phyloP scores from a whole-genome alignment of 805 yeast genomes.

The Candida stauntonica region DNA sequence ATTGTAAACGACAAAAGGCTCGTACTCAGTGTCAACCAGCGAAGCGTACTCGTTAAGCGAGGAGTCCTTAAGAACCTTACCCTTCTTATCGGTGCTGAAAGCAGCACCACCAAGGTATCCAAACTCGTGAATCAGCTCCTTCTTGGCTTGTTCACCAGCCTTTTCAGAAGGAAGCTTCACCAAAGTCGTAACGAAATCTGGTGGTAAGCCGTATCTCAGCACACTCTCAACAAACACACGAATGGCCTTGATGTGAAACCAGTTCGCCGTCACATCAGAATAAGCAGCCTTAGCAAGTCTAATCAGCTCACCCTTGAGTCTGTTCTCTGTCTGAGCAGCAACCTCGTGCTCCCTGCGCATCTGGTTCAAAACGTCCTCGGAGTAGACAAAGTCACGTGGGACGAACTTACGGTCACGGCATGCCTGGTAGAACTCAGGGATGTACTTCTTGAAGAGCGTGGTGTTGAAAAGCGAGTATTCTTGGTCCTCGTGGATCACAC shows the following conservation, averaged over 20 bases:
- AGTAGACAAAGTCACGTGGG: slow-evolving; percentile 88
- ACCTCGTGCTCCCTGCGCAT: slow-evolving; percentile 75
- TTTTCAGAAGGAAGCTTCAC: slow-evolving; percentile 41
- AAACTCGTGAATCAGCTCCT: slow-evolving; percentile 66
- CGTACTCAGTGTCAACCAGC: slow-evolving; percentile 90
- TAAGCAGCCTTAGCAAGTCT: slow-evolving; percentile 88
- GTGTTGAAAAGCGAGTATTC: slow-evolving; percentile 74
- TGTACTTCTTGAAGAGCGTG: slow-evolving; percentile 79
- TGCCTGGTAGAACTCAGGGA: slow-evolving; percentile 60
- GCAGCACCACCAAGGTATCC: slow-evolving; percentile 94
- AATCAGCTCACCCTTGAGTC: slow-evolving; percentile 68
- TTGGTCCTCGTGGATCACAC: slow-evolving; percentile 60
- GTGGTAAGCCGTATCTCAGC: slow-evolving; percentile 94
- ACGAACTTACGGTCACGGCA: slow-evolving; percentile 85
- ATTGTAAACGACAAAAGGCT: slow-evolving; percentile 88
- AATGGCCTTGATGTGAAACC: slow-evolving; percentile 87
- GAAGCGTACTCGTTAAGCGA: slow-evolving; percentile 84
- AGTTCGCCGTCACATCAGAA: slow-evolving; percentile 74
- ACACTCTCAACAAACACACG: slow-evolving; percentile 91
- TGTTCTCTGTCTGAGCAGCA: slow-evolving; percentile 70
- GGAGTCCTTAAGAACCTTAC: slow-evolving; percentile 57
- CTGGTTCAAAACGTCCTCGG: slow-evolving; percentile 68
- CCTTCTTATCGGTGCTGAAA: slow-evolving; percentile 61
- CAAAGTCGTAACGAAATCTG: slow-evolving; percentile 63
- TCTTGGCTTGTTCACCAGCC: slow-evolving; percentile 53